Conservation (phyloP, 2,329 filamentous ascomycete species). For the Colletotrichum higginsianum region DNA sequence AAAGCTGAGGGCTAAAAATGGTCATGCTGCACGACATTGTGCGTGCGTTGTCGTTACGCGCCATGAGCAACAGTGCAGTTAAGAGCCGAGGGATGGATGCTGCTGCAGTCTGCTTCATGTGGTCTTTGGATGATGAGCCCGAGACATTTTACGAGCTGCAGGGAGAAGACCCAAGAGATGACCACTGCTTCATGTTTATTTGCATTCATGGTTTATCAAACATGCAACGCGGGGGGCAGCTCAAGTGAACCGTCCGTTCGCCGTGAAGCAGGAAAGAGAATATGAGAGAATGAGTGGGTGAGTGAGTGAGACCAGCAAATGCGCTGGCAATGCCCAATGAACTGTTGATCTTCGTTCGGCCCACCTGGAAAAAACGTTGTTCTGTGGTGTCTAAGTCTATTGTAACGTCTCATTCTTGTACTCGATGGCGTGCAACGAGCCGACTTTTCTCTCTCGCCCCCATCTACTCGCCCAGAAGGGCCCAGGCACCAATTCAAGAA, state of each 20-base stretch:
- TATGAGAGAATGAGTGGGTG: no score
- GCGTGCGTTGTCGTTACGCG: not conserved
- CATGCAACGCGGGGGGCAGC: not conserved
- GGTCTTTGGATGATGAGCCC: slow-evolving; percentile 19
- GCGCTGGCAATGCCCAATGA: not conserved
- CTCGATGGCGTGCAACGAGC: slow-evolving; percentile 24
- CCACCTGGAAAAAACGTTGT: slow-evolving; percentile 31
- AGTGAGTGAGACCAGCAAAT: not conserved
- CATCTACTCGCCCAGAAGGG: not conserved
- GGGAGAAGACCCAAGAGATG: not conserved
- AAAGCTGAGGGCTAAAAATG: not conserved
- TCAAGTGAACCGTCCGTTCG: not conserved
- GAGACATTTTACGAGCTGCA: slow-evolving; percentile 27
- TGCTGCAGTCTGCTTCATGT: slow-evolving; percentile 13
- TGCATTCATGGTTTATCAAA: not conserved
- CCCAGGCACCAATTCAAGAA: not conserved
- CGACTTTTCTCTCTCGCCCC: slow-evolving; percentile 9
- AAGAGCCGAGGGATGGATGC: slow-evolving; percentile 11
- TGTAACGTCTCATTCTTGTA: slow-evolving; percentile 30
- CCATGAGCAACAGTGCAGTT: slow-evolving; percentile 9
- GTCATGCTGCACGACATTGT: slow-evolving; percentile 5
- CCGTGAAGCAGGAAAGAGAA: no score
- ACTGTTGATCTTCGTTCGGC: slow-evolving; percentile 10
- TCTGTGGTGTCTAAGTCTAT: slow-evolving; percentile 21
- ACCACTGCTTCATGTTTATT: not conserved